Evolutionary conservation across 768 basidiomycete genomes (phyloP).

Genomic region (Sarcomyxa edulis): DNA sequence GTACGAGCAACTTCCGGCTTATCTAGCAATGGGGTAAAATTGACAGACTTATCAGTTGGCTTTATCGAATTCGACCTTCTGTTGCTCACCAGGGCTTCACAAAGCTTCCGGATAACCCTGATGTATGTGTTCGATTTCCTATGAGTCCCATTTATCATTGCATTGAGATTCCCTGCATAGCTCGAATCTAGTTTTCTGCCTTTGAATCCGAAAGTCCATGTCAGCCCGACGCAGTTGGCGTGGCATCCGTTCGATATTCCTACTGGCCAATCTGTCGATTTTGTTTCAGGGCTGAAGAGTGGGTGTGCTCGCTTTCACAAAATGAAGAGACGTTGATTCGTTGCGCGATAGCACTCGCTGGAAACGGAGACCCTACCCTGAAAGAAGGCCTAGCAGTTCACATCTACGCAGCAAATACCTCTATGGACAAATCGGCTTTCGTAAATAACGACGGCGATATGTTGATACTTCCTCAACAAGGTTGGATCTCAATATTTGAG

Average conservation of each 20-base stretch:
- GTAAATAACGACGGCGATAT: conserved; percentile 63
- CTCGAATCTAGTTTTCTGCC: conserved; percentile 61
- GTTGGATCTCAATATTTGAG: no score
- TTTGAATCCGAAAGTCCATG: conserved; percentile 53
- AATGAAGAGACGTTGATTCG: no score
- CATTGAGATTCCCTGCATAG: conserved; percentile 24
- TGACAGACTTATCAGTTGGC: conserved; percentile 34
- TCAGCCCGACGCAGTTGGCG: conserved; percentile 59
- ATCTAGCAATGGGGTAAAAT: background rate
- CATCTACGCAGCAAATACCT: conserved; percentile 52
- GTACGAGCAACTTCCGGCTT: conserved; percentile 25
- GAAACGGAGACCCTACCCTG: conserved; percentile 58
- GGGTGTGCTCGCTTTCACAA: no score
- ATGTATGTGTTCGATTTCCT: conserved; percentile 31
- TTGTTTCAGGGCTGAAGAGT: conserved; percentile 57
- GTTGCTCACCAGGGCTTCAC: conserved; percentile 63
- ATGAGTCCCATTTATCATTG: background rate
- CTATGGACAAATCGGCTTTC: conserved; percentile 59
- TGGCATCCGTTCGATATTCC: conserved; percentile 63
- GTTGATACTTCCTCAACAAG: conserved; percentile 61
- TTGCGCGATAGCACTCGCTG: no score
- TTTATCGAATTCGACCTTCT: conserved; percentile 65
- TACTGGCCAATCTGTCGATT: conserved; percentile 37
- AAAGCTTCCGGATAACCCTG: conserved; percentile 48
- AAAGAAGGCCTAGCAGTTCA: conserved; percentile 62